A percentile compares a stretch with the other conserved stretches of the same genome.
These are phyloP conservation scores for Abelmoschus esculentus DNA, from an alignment of 345 rosid genomes.

Conservation along the genomic window DNA sequence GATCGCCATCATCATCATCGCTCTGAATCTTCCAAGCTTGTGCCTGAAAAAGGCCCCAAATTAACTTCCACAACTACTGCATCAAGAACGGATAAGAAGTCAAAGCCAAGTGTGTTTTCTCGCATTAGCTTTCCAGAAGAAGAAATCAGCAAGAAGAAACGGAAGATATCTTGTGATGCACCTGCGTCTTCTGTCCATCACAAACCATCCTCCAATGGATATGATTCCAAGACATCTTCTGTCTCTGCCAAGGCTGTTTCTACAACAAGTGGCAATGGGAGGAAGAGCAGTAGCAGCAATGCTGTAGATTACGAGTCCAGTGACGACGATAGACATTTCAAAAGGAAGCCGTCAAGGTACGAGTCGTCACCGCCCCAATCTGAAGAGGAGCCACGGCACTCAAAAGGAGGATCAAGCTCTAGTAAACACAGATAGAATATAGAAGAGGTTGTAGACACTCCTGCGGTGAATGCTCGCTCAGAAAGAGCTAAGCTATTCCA, in stretches of 20 bases:
- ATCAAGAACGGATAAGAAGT: conserved; percentile 33
- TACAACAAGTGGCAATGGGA: conserved; percentile 10
- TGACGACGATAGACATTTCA: conserved; percentile 86
- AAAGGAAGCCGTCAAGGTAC: conserved; percentile 83
- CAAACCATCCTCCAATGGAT: conserved; percentile 42
- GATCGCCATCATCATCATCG: conserved; percentile 29
- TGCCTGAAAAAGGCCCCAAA: conserved; percentile 15
- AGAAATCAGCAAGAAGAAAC: conserved; percentile 54
- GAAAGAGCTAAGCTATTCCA: background rate
- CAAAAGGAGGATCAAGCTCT: conserved; percentile 24
- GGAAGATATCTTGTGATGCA: conserved; percentile 39
- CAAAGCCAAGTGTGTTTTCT: conserved; percentile 72
- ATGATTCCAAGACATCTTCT: conserved; percentile 30
- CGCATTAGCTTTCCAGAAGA: conserved; percentile 81
- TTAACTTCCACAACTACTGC: conserved; percentile 19
- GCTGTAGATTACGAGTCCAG: conserved; percentile 70
- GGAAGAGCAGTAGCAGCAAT: conserved; percentile 24
- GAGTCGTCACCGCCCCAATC: conserved; percentile 55
- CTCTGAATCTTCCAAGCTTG: conserved; percentile 30
- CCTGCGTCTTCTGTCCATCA: conserved; percentile 21
- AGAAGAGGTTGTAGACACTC: background rate
- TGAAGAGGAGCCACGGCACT: conserved; percentile 31
- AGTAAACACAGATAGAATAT: conserved; percentile 30
- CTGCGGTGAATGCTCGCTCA: background rate
- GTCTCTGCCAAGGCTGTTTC: conserved; percentile 22